Base-by-base conservation (phyloP, 2,329 filamentous ascomycete genomes). In the Aspergillus sergii region DNA sequence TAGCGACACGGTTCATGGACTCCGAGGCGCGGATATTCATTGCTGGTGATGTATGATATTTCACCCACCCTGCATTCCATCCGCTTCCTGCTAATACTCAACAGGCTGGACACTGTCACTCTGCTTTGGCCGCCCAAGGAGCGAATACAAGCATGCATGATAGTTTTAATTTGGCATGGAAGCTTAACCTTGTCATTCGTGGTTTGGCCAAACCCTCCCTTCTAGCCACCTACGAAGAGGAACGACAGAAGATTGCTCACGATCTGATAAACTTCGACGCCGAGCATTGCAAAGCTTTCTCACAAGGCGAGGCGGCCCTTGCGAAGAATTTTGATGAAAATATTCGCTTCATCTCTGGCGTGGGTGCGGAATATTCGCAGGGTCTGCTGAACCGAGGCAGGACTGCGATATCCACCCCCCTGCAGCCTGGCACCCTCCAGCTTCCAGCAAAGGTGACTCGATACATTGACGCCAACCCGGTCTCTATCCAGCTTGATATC, bases 111-210 rank as follows among this genome's bases (percentile, higher is more conserved):
- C 34, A 76, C 59, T 71, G 68, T 19, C 75, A 77, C 53, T 75
- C 72, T 0, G 72, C 75, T 8, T 68, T 74, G 1, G 75, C 74
- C 9, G 75, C 72, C 1, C 75, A 77, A 69, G 76, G 75, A 7
- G 73, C 72, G 34, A 77, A 78, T 36, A 76, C 73, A 19, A 76
- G 75, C 61, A 76, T 78, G 67, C 74, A 77, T 51, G 76, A 78
- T 50, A 72, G 68, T 48, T 75, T 76, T 64, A 77, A 77, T 21
- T 71, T 77, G 0, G 75, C 73, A 5, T 78, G 75, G 75, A 77
- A 78, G 57, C 61, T 78, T 9, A 74, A 75, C 11, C 68, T 73
- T 2, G 69, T 75, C 0, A 45, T 64, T 2, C 70, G 72, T 4
- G 72, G 72, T 1, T 64, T 75, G 3, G 69, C 34, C 6, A 14